Conservation (phyloP, 2,329 filamentous ascomycete genomes). For the Daldinia sp. region DNA sequence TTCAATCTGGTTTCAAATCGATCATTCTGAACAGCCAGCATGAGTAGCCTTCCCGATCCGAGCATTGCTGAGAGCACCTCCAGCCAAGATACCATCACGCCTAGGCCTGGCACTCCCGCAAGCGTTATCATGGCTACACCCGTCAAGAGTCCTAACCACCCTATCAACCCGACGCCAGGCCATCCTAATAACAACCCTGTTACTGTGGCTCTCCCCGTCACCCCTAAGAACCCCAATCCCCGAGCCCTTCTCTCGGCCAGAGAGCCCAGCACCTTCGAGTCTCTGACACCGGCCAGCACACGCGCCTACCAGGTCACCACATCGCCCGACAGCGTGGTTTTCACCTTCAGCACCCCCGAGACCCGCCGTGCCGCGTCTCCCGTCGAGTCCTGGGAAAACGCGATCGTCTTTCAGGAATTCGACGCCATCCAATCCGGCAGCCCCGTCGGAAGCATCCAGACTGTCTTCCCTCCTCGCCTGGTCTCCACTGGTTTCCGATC, state of each 20-base stretch:
- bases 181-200: background rate
- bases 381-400: background rate
- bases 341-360: background rate
- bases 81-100: background rate
- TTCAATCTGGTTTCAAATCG: background rate
- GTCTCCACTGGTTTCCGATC: background rate
- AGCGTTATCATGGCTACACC: background rate
- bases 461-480: background rate
- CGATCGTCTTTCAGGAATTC: background rate
- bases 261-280: background rate
- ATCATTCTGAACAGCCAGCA: background rate
- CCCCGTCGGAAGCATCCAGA: background rate
- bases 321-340: background rate
- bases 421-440: background rate
- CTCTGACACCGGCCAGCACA: background rate
- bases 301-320: background rate
- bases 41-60: background rate
- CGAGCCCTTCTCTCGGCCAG: background rate
- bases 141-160: background rate
- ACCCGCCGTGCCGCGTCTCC: background rate
- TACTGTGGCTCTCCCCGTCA: background rate
- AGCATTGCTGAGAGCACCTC: background rate
- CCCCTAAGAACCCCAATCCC: background rate
- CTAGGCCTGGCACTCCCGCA: background rate
- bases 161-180: background rate